Evolutionary conservation across 768 basidiomycete genomes (phyloP).

Genomic region (Pleurotus djamor): DNA sequence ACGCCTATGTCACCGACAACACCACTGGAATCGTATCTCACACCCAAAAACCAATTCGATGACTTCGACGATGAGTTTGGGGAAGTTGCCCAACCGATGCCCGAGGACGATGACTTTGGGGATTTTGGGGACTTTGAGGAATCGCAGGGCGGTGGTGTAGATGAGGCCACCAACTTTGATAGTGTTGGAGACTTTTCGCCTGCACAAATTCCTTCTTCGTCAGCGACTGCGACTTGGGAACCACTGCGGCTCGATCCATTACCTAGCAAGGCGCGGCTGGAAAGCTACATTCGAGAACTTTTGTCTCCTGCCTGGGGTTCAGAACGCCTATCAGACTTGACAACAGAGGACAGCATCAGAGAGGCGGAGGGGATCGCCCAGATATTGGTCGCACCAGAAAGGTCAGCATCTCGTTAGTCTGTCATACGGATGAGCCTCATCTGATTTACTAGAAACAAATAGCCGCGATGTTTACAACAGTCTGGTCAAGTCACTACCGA

Average conservation of each 20-base stretch:
- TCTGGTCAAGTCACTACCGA: slow-evolving; percentile 69
- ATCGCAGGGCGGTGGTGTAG: slow-evolving; percentile 28
- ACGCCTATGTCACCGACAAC: slow-evolving; percentile 10
- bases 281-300: slow-evolving; percentile 61
- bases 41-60: slow-evolving; percentile 29
- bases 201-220: slow-evolving; percentile 33
- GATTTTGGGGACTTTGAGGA: slow-evolving; percentile 90
- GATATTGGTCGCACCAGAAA: slow-evolving; percentile 70
- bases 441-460: slow-evolving; percentile 13
- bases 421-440: slow-evolving; percentile 5
- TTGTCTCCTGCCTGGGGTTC: slow-evolving; percentile 64
- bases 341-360: slow-evolving; percentile 72
- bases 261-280: slow-evolving; percentile 54
- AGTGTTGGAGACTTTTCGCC: slow-evolving; percentile 33
- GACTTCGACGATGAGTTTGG: slow-evolving; percentile 63
- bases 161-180: slow-evolving; percentile 29
- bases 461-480: slow-evolving; percentile 81
- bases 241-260: slow-evolving; percentile 65
- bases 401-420: slow-evolving; percentile 41
- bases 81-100: slow-evolving; percentile 39
- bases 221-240: slow-evolving; percentile 46
- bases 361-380: slow-evolving; percentile 81
- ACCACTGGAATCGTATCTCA: slow-evolving; percentile 2
- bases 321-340: slow-evolving; percentile 45
- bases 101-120: slow-evolving; percentile 70